Conservation (phyloP, 805 yeast species). For the Candida pini region DNA sequence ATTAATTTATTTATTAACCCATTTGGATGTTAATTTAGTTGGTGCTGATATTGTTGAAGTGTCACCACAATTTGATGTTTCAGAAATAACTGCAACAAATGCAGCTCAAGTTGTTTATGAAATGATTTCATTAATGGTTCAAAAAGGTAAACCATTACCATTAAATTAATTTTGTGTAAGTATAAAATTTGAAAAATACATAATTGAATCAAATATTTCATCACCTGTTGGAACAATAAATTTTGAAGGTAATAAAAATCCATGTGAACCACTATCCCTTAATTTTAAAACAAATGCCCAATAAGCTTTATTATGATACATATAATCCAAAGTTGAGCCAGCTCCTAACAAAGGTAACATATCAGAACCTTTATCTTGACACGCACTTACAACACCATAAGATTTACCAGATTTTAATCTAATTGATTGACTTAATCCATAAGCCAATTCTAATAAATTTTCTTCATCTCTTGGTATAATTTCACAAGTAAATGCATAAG, state of each 20-base stretch:
- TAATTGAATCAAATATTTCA: conserved; percentile 64
- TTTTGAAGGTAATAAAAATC: conserved; percentile 69
- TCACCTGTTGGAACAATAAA: conserved; percentile 71
- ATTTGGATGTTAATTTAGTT: conserved; percentile 42
- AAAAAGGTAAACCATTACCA: conserved; percentile 33
- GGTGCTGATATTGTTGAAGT: conserved; percentile 59
- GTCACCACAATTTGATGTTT: conserved; percentile 57
- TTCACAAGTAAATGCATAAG: conserved; percentile 76
- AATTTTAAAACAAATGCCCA: conserved; percentile 84
- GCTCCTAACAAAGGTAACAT: conserved; percentile 69
- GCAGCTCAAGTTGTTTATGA: conserved; percentile 72
- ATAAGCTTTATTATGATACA: conserved; percentile 75
- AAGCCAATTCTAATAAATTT: conserved; percentile 73
- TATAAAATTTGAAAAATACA: conserved; percentile 57
- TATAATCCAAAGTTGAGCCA: conserved; percentile 75
- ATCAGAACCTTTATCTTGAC: conserved; percentile 73
- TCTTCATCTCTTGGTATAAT: conserved; percentile 74
- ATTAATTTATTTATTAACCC: conserved; percentile 41
- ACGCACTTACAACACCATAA: conserved; percentile 71
- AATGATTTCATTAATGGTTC: conserved; percentile 68
- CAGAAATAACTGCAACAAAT: conserved; percentile 62
- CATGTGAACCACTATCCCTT: conserved; percentile 78
- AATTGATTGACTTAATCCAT: conserved; percentile 72
- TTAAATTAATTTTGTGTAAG: conserved; percentile 17
- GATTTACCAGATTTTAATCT: conserved; percentile 56